Base-by-base conservation (phyloP, 2,329 filamentous ascomycete genomes). In the Salinomyces thailandicus region DNA sequence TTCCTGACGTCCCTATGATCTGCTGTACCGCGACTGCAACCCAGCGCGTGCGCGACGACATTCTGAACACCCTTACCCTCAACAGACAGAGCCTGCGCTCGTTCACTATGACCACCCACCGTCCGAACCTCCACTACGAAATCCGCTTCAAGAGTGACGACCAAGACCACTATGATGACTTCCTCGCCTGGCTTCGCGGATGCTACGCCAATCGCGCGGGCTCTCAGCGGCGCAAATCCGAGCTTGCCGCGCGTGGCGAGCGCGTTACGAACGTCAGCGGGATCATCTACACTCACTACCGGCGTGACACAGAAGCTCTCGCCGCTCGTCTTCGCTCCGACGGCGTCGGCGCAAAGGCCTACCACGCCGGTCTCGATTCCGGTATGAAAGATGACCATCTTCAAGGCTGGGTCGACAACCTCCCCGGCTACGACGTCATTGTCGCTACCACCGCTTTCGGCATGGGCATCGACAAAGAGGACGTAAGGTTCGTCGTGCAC, bases 381-480 rank as follows among this genome's bases (percentile, higher is more conserved):
- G 67, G 56, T 5, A 69, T 73, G 38, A 86, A 85, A 52, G 79
- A 82, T 47, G 74, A 81, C 40, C 81, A 81, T 1, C 67, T 87
- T 3, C 61, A 71, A 12, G 72, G 73, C 13, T 89, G 83, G 83
- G 77, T 86, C 31, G 69, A 71, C 37, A 82, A 85, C 55, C 72
- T 75, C 36, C 69, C 73, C 17, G 81, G 81, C 1, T 94, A 91
- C 62, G 86, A 91, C 57, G 77, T 96, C 33, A 89, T 96, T 42
- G 86, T 95, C 18, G 89, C 89, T 2, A 96, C 89, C 0, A 96
- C 85, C 1, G 89, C 89, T 0, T 96, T 96, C 52, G 89, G 89
- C 2, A 96, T 96, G 89, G 89, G 89, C 17, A 95, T 96, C 46
- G 87, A 96, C 60, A 95, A 95, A 60, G 78, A 91, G 35, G 81